Percentiles rank a stretch among this genome's conserved stretches.
Evolutionary conservation across 75 land plant genomes (phyloP).

Genomic region (Pinus albicaulis): DNA sequence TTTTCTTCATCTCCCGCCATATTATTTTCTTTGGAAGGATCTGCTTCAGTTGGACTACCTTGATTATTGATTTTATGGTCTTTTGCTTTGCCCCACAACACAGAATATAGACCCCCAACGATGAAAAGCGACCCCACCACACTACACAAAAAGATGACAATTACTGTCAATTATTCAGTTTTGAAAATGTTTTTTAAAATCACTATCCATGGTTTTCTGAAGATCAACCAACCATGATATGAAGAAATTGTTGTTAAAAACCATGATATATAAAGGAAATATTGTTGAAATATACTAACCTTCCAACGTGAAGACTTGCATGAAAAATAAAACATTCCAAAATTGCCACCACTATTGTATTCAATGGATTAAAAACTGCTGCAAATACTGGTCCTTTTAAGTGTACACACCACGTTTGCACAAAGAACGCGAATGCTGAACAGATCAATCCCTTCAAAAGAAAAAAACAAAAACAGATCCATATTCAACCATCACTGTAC

Average conservation of each 20-base stretch:
- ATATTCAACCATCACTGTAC: not conserved
- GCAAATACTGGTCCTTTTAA: not conserved
- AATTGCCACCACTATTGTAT: not conserved
- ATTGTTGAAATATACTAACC: not conserved
- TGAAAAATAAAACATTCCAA: conserved; percentile 5
- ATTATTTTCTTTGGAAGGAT: too few species aligned
- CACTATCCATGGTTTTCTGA: too few species aligned
- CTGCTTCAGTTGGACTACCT: too few species aligned
- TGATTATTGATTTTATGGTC: not conserved
- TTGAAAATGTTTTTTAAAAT: too few species aligned
- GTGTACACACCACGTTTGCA: not conserved
- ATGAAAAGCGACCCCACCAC: not conserved
- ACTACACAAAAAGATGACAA: not conserved
- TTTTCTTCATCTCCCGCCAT: too few species aligned
- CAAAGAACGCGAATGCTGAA: conserved; percentile 1
- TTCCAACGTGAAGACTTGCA: not conserved
- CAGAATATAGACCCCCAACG: not conserved
- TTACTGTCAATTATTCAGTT: too few species aligned
- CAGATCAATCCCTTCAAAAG: not conserved
- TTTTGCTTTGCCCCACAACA: conserved; percentile 5
- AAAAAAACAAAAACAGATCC: not conserved
- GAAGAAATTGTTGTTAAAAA: not conserved
- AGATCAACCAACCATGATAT: not conserved
- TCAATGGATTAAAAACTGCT: conserved; percentile 16
- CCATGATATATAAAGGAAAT: not conserved